Evolutionary conservation across 495 filamentous ascomycete genomes (phyloP).

Genomic region (Immersiella caudata): DNA sequence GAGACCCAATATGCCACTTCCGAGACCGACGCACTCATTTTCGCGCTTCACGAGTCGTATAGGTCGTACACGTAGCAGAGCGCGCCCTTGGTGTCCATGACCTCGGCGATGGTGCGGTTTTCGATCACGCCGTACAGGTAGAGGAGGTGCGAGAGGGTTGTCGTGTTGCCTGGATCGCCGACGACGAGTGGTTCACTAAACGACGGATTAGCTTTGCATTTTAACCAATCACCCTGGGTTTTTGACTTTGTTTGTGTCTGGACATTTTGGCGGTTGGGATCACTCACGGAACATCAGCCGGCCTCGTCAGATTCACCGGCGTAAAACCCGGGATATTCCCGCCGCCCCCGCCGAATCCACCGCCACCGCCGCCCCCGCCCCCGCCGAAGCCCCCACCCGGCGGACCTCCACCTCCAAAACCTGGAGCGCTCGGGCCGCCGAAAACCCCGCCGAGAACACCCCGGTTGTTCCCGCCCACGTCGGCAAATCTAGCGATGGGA

Average conservation of each 20-base stretch:
- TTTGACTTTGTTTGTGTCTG: too few relatives aligned
- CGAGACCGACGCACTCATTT: background rate
- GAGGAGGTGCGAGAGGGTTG: slow-evolving; percentile 13
- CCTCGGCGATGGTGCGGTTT: slow-evolving; percentile 9
- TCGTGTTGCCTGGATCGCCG: slow-evolving; percentile 14
- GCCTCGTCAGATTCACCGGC: slow-evolving; percentile 12
- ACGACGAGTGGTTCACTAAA: background rate
- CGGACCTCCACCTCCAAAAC: background rate
- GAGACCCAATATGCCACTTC: background rate
- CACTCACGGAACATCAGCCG: slow-evolving; percentile 8
- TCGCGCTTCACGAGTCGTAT: too few relatives aligned
- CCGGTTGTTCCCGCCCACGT: slow-evolving; percentile 33
- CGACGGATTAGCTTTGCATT: background rate
- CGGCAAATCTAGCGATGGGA: slow-evolving; percentile 35
- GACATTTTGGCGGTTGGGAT: too few relatives aligned
- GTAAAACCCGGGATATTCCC: background rate
- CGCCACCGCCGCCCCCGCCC: background rate
- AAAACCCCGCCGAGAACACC: background rate
- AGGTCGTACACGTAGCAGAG: slow-evolving; percentile 10
- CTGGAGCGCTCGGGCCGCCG: background rate
- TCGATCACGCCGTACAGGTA: slow-evolving; percentile 5
- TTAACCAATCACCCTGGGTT: too few relatives aligned
- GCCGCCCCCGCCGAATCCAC: background rate
- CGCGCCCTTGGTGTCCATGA: slow-evolving; percentile 12
- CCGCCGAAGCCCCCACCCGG: background rate